Conservation (phyloP, 2,329 filamentous ascomycete species). For the Emergomyces orientalis region DNA sequence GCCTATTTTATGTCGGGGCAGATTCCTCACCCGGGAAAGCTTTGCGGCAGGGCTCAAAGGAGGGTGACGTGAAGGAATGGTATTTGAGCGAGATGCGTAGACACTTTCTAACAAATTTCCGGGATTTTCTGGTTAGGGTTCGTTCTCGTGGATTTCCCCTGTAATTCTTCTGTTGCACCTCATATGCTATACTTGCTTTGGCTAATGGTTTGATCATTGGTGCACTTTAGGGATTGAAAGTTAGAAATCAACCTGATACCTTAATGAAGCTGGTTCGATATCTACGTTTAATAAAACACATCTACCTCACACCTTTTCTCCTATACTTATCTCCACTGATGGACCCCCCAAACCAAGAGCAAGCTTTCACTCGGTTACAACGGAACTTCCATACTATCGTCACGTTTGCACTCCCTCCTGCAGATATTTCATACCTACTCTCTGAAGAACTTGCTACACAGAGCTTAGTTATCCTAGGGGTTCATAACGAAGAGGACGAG, state of each 20-base stretch:
- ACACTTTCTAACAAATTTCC: conserved; percentile 35
- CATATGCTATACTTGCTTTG: not conserved
- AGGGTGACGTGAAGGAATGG: conserved; percentile 32
- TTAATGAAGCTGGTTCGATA: conserved; percentile 28
- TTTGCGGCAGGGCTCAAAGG: conserved; percentile 14
- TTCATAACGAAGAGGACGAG: conserved; percentile 23
- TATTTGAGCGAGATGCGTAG: conserved; percentile 36
- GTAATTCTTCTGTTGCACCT: not conserved
- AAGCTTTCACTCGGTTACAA: conserved; percentile 30
- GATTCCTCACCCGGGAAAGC: conserved; percentile 15
- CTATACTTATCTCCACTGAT: conserved; percentile 27
- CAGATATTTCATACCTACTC: conserved; percentile 36
- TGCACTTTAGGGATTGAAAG: conserved; percentile 21
- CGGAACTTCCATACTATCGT: conserved; percentile 40
- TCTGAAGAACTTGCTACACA: conserved; percentile 38
- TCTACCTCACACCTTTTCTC: conserved; percentile 31
- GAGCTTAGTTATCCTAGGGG: conserved; percentile 35
- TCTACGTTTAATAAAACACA: conserved; percentile 28
- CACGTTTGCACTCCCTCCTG: conserved; percentile 38
- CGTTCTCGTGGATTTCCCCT: not conserved
- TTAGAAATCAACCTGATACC: conserved; percentile 19
- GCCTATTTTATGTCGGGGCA: conserved; percentile 27
- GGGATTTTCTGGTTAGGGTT: conserved; percentile 27
- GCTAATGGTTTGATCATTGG: not conserved
- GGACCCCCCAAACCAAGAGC: conserved; percentile 21